Percentiles rank a stretch among this genome's conserved stretches.
Evolutionary conservation across 1,284 basidiomycete genomes (phyloP).

Genomic region (Polyporus tsugae): DNA sequence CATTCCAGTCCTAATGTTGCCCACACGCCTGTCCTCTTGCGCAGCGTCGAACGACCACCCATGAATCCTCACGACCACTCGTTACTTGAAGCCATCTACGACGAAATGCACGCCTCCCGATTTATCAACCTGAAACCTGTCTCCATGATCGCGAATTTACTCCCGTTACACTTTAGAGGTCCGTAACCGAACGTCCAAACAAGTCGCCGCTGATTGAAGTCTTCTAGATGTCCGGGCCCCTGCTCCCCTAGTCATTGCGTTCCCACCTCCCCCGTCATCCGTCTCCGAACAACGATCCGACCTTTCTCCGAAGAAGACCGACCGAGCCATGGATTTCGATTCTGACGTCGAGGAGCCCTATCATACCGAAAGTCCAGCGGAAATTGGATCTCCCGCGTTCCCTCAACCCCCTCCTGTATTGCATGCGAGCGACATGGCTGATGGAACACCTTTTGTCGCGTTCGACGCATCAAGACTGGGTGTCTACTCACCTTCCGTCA

Average conservation of each 20-base stretch:
- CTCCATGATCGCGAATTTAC: slow-evolving; percentile 62
- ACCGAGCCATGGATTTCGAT: neutral
- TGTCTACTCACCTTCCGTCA: slow-evolving; percentile 42
- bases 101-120: slow-evolving; percentile 67
- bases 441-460: slow-evolving; percentile 44
- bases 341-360: slow-evolving; percentile 4
- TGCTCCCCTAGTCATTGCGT: slow-evolving; percentile 63
- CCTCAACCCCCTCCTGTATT: slow-evolving; percentile 3
- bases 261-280: slow-evolving; percentile 51
- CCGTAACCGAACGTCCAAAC: slow-evolving; percentile 20
- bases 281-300: neutral
- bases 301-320: slow-evolving; percentile 1
- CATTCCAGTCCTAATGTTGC: slow-evolving; percentile 16
- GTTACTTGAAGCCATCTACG: slow-evolving; percentile 68
- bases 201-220: neutral
- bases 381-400: slow-evolving; percentile 6
- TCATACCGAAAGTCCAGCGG: slow-evolving; percentile 11
- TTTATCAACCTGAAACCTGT: slow-evolving; percentile 73
- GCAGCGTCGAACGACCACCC: slow-evolving; percentile 35
- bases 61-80: slow-evolving; percentile 73
- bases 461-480: slow-evolving; percentile 52
- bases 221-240: slow-evolving; percentile 66
- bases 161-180: slow-evolving; percentile 70
- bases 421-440: slow-evolving; percentile 19
- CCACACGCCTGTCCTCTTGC: slow-evolving; percentile 19